phyloP scores from a whole-genome alignment of 352 stramenopile genomes.

The Blastocystis sp. region DNA sequence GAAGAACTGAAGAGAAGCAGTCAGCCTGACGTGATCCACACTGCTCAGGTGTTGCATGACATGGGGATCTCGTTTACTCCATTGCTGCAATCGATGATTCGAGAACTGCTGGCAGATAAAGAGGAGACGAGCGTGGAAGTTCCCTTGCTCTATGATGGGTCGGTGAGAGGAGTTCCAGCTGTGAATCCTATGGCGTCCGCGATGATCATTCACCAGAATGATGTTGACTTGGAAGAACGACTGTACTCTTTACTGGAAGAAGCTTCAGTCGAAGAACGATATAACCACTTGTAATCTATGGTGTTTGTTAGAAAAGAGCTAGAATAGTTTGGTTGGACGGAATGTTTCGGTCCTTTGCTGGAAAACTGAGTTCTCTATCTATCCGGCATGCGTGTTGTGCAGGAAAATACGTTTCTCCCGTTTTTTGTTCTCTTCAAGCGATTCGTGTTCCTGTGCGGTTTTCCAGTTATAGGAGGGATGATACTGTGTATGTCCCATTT shows the following conservation, averaged over 20 bases:
- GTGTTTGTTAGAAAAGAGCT: background rate
- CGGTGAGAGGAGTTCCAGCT: background rate
- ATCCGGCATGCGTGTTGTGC: too few species aligned
- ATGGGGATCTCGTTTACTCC: background rate
- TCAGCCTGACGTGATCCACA: background rate
- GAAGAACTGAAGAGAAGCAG: background rate
- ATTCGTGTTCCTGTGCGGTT: background rate
- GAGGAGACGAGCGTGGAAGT: background rate
- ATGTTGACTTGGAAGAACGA: background rate
- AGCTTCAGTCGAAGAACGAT: background rate
- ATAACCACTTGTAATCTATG: conserved; percentile 1
- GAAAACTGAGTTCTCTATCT: background rate
- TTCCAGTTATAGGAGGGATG: background rate
- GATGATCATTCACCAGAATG: background rate
- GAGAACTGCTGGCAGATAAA: background rate
- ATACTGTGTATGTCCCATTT: background rate
- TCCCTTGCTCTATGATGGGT: background rate
- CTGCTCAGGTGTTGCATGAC: background rate
- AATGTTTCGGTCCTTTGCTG: background rate
- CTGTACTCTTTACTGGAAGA: conserved; percentile 28
- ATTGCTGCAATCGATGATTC: background rate
- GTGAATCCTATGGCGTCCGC: background rate
- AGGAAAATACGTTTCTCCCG: too few species aligned
- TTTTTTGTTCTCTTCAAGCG: background rate
- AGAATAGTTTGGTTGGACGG: background rate